Evolutionary conservation across 169 alveolate genomes (phyloP).

Genomic region (Blepharisma undulans): DNA sequence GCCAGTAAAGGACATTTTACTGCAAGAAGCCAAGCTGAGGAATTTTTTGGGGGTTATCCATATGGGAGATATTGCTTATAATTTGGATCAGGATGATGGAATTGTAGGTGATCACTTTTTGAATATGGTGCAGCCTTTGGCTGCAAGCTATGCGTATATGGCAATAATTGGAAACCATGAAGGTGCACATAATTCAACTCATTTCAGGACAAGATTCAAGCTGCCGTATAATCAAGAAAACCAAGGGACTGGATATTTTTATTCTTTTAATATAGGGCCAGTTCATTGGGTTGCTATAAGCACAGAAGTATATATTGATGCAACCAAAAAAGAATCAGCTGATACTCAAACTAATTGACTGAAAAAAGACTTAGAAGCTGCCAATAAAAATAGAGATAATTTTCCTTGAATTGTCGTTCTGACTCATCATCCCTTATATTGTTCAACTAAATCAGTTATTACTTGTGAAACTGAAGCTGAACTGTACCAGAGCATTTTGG

Average conservation of each 20-base stretch:
- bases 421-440: conserved; percentile 4
- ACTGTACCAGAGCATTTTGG: not conserved
- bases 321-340: not conserved
- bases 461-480: not conserved
- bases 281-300: not conserved
- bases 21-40: conserved; percentile 33
- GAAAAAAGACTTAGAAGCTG: conserved; percentile 8
- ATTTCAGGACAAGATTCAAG: not conserved
- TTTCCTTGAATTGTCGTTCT: conserved; percentile 4
- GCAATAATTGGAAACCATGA: conserved; percentile 32
- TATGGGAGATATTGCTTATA: conserved; percentile 31
- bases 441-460: not conserved
- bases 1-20: not conserved
- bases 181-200: not conserved
- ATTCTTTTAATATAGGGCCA: conserved; percentile 19
- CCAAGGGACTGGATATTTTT: conserved; percentile 26
- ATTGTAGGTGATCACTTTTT: not conserved
- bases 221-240: conserved; percentile 7
- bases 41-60: conserved; percentile 33
- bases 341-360: not conserved
- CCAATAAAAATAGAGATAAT: not conserved
- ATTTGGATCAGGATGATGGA: not conserved
- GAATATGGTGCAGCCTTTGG: conserved; percentile 24
- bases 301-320: not conserved
- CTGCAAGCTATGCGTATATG: conserved; percentile 33